Evolutionary conservation across 1,284 basidiomycete genomes (phyloP), one percentile per base, ranked within the genome.

Genomic region (Apiotrichum akiyoshidainum): DNA sequence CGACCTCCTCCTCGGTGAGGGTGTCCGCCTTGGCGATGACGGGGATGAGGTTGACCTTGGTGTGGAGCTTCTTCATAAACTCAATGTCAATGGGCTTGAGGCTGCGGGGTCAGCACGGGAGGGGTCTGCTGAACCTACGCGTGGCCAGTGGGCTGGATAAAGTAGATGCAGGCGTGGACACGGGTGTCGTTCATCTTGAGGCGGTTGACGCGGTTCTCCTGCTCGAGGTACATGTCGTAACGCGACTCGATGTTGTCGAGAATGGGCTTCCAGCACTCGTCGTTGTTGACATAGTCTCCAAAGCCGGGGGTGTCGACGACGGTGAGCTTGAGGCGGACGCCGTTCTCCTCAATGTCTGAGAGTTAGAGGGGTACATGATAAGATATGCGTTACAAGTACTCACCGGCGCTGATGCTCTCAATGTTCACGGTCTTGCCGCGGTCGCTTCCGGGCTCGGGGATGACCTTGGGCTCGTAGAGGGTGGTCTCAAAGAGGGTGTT

Each of bases 231-330:
- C 13, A 90, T 89, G 77, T 97, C 94, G 70, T 95, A 97, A 54
- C 94, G 89, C 44, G 90, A 86, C 78, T 97, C 94, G 66, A 98
- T 97, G 81, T 95, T 92, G 78, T 96, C 92, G 41, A 96, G 84
- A 65, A 98, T 95, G 54, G 94, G 94, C 79, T 90, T 94, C 94
- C 94, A 98, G 78, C 91, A 92, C 70, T 95, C 91, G 67, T 94
- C 90, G 78, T 97, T 98, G 83, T 97, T 96, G 75, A 97, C 92
- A 78, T 93, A 96, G 79, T 97, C 93, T 59, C 93, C 93, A 70
- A 95, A 97, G 34, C 93, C 92, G 55, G 92, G 92, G 42, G 92
- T 97, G 78, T 97, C 93, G 64, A 98, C 93, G 64, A 98, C 94
- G n/a, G 92, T 97, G 60, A 98, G 81, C 73, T 90, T 91, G 55